Evolutionary conservation across 2,329 filamentous ascomycete genomes (phyloP), one percentile per base, ranked within the genome.

Genomic region (Endoconidiophora laricicola): DNA sequence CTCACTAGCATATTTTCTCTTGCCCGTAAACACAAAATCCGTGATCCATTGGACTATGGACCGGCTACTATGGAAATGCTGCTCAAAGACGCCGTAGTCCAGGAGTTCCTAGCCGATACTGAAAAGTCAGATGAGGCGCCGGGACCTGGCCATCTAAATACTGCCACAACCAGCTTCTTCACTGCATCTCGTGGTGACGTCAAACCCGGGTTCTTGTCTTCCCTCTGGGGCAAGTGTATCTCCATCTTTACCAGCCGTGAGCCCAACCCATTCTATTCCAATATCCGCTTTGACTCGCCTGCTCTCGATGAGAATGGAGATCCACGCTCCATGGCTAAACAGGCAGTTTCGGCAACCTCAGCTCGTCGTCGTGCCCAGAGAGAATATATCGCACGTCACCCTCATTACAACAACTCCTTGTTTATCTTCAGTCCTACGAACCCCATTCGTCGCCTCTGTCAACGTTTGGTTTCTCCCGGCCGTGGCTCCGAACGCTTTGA

Each of bases 61-160:
- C 84, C 84, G 20, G 87, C 86, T 5, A 88, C 86, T 49, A 83
- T 94, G 61, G 91, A 96, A 61, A 94, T 96, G 87, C 72, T 98
- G 45, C 72, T 96, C 43, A 96, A 96, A 61, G 90, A 96, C 63
- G 86, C 87, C 1, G 87, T 98, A 23, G 90, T 98, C 5, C 81
- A 80, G 46, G 91, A 96, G 58, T 98, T 98, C 55, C 74, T 98
- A 3, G 87, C 96, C 58, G 86, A 93, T 56, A 70, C 73, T 55
- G 52, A 53, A n/a, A 38, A 46, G 12, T 67, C 73, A 29, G 68
- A 71, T 2, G 52, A 49, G 22, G 43, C 44, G 12, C 44, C 44
- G 16, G 47, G 48, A 2, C 29, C 48, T 14, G 52, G 52, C 12
- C 47, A 53, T 22, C 58, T 66, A 14, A 65, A 70, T 23, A 55